These are phyloP conservation scores for Termitomyces sp. DNA, from an alignment of 768 basidiomycete genomes.

Conservation along the genomic window DNA sequence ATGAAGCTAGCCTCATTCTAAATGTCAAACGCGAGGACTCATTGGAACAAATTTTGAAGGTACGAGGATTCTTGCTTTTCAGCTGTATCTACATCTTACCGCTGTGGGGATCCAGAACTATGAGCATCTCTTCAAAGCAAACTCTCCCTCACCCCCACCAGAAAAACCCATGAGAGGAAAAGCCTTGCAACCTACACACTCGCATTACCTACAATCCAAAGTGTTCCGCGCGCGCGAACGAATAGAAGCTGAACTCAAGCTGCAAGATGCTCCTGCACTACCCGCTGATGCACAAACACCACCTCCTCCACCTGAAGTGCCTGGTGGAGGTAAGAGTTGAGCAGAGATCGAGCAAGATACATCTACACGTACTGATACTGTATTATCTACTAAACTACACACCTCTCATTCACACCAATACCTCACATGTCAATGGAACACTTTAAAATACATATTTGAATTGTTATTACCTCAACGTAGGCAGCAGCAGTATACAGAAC, in stretches of 20 bases:
- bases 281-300: slow-evolving; percentile 13
- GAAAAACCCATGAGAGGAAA: slow-evolving; percentile 44
- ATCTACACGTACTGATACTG: slow-evolving; percentile 6
- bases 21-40: slow-evolving; percentile 77
- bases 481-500: background rate
- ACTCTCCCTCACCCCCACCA: slow-evolving; percentile 64
- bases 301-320: slow-evolving; percentile 16
- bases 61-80: slow-evolving; percentile 25
- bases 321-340: slow-evolving; percentile 13
- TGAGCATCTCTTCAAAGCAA: slow-evolving; percentile 89
- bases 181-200: slow-evolving; percentile 48
- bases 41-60: slow-evolving; percentile 71
- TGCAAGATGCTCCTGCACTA: slow-evolving; percentile 9
- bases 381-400: slow-evolving; percentile 13
- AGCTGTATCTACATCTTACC: background rate
- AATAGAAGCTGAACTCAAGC: slow-evolving; percentile 79
- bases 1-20: slow-evolving; percentile 91
- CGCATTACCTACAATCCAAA: slow-evolving; percentile 95
- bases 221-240: slow-evolving; percentile 93
- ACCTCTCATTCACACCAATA: slow-evolving; percentile 13
- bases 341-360: background rate
- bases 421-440: slow-evolving; percentile 3
- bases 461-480: background rate
- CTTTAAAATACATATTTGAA: background rate
- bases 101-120: slow-evolving; percentile 61